These are phyloP conservation scores for Chaetomium olivaceum DNA, from an alignment of 2,329 filamentous ascomycete genomes.

Conservation along the genomic window DNA sequence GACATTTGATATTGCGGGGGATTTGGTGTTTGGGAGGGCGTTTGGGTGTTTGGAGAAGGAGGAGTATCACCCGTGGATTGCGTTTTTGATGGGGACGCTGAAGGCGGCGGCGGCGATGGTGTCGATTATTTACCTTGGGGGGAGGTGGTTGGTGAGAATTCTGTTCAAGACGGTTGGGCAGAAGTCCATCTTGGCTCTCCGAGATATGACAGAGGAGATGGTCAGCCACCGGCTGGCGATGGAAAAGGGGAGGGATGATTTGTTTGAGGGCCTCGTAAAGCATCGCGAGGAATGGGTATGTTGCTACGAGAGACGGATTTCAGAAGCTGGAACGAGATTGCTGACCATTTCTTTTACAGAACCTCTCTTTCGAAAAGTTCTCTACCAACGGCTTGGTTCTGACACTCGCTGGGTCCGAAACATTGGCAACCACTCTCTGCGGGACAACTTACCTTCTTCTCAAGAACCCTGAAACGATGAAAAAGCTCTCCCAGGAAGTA, in stretches of 20 bases:
- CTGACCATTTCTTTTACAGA: not conserved
- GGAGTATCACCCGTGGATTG: constrained; percentile 1
- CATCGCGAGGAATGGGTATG: constrained; percentile 26
- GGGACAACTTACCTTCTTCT: constrained; percentile 36
- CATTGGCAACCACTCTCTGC: constrained; percentile 29
- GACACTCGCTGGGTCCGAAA: constrained; percentile 31
- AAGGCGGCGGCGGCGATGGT: constrained; percentile 12
- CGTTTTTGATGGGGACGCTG: constrained; percentile 11
- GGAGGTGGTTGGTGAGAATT: constrained; percentile 11
- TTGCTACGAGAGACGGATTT: not conserved
- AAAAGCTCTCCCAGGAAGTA: constrained; percentile 42
- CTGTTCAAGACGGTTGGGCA: constrained; percentile 3
- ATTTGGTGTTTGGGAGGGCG: constrained; percentile 32
- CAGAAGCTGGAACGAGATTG: no score
- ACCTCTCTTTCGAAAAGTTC: constrained; percentile 12
- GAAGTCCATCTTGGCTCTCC: constrained; percentile 1
- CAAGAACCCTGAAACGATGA: constrained; percentile 36
- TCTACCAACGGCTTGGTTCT: constrained; percentile 20
- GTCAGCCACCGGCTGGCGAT: constrained; percentile 20
- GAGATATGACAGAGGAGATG: constrained; percentile 16
- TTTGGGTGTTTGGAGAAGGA: constrained; percentile 31
- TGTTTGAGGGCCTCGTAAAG: constrained; percentile 28
- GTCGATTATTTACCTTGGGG: constrained; percentile 12
- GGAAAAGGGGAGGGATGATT: constrained; percentile 22
- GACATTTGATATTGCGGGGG: constrained; percentile 35